Percentiles rank a stretch among this genome's conserved stretches.
Evolutionary conservation across 1,139 yeast genomes (phyloP).

Genomic region (Saccharomyces hybrid): DNA sequence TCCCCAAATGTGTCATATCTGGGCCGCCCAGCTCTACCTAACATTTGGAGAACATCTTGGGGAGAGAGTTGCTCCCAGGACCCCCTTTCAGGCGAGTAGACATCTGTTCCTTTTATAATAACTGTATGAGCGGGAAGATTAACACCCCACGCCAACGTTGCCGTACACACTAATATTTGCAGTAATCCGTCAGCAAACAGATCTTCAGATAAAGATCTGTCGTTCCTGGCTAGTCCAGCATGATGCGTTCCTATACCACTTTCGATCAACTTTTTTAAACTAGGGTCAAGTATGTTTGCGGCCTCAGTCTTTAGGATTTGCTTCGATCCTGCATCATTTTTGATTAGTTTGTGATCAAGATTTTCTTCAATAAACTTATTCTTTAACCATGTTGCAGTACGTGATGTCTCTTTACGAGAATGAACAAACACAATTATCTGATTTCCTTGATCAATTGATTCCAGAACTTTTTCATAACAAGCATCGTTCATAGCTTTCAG

Average conservation of each 20-base stretch:
- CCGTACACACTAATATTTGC: slow-evolving; percentile 81
- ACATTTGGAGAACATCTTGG: slow-evolving; percentile 90
- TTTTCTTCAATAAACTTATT: slow-evolving; percentile 54
- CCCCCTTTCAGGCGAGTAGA: slow-evolving; percentile 86
- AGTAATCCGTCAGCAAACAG: slow-evolving; percentile 81
- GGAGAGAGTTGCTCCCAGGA: slow-evolving; percentile 85
- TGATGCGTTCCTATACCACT: slow-evolving; percentile 88
- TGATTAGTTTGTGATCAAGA: slow-evolving; percentile 41
- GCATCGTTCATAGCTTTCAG: slow-evolving; percentile 84
- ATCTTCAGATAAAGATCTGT: slow-evolving; percentile 74
- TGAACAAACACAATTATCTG: slow-evolving; percentile 89
- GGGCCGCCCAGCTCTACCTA: slow-evolving; percentile 97
- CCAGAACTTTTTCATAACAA: slow-evolving; percentile 74
- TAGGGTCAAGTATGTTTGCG: slow-evolving; percentile 45
- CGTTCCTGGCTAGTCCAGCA: slow-evolving; percentile 76
- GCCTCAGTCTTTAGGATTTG: slow-evolving; percentile 62
- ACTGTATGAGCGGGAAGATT: slow-evolving; percentile 96
- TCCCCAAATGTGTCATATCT: slow-evolving; percentile 88
- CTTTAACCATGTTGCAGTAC: slow-evolving; percentile 46
- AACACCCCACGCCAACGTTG: slow-evolving; percentile 98
- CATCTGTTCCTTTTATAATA: slow-evolving; percentile 88
- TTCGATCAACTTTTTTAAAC: slow-evolving; percentile 53
- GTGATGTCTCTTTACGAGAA: slow-evolving; percentile 83
- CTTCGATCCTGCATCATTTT: slow-evolving; percentile 47
- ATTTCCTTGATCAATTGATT: slow-evolving; percentile 50